Evolutionary conservation across 2,329 filamentous ascomycete genomes (phyloP), one percentile per base, ranked within the genome.

Genomic region (Sarocladiaceae sp.): DNA sequence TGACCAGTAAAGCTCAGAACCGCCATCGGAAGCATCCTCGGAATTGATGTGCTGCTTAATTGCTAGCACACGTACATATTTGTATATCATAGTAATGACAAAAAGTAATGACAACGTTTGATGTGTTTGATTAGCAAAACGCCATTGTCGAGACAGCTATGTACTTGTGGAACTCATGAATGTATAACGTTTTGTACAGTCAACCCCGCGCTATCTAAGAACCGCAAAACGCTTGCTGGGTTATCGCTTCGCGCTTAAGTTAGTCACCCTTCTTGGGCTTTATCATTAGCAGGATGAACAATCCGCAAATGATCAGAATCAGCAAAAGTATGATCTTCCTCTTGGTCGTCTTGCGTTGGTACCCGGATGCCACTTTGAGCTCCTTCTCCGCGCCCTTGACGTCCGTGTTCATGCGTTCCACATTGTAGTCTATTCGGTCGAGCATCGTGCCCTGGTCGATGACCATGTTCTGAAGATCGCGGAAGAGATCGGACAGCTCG

Each of bases 401-500:
- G 57, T 97, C 89, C 16, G 82, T 83, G n/a, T 82, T 80, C 86
- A 97, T 96, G 49, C 84, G 78, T 67, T 98, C 93, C 44, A 98
- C 89, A 56, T 98, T 98, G 68, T 96, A 98, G 65, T 98, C 95
- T 56, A 95, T 94, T 57, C 93, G 83, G 64, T 95, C 90, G 18
- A 95, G 74, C 77, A 94, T 86, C 12, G 88, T 93, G 44, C 88
- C 88, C 63, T 93, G 86, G 59, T 93, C 86, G 52, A 95, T 90
- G 54, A 94, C 88, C 90, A 98, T 97, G 39, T 76, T 83, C 65
- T 98, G 93, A 23, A 98, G 71, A 57, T 98, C 93, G 50, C 94
- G 88, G 70, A 98, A 98, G 42, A 98, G 88, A 61, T 96, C 93
- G 3, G 91, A 88, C 6, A 98, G 72, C 60, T 97, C 91, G 57